Evolutionary conservation across 371 early-diverging fungal species (phyloP).

Genomic region (Batkoa obscura): DNA sequence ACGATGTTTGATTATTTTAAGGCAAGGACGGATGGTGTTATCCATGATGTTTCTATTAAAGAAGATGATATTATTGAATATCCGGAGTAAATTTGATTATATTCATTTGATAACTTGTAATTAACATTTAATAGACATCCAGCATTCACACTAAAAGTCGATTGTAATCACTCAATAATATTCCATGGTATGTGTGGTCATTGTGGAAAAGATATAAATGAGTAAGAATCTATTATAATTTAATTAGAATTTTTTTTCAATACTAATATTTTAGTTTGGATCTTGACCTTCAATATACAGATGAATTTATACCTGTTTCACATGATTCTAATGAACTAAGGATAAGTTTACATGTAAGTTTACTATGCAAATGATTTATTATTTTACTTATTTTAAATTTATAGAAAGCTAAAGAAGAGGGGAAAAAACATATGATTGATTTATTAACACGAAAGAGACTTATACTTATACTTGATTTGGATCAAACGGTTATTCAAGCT

Average conservation of each 20-base stretch:
- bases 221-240: not conserved
- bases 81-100: too few species aligned
- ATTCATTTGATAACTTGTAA: too few species aligned
- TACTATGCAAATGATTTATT: not conserved
- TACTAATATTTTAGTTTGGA: not conserved
- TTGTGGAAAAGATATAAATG: constrained; percentile 1
- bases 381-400: not conserved
- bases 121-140: too few species aligned
- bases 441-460: constrained; percentile 51
- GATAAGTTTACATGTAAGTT: not conserved
- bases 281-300: not conserved
- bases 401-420: constrained; percentile 65
- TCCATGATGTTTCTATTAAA: too few species aligned
- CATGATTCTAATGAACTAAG: not conserved
- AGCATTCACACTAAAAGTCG: not conserved
- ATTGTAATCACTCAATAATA: not conserved
- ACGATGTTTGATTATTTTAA: too few species aligned
- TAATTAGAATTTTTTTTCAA: not conserved
- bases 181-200: constrained; percentile 2
- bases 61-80: too few species aligned
- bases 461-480: constrained; percentile 93
- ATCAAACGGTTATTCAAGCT: constrained; percentile 98
- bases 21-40: too few species aligned
- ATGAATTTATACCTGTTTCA: not conserved
- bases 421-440: constrained; percentile 40